Base-by-base conservation (phyloP, 2,329 filamentous ascomycete genomes). In the Cytospora paraplurivora region DNA sequence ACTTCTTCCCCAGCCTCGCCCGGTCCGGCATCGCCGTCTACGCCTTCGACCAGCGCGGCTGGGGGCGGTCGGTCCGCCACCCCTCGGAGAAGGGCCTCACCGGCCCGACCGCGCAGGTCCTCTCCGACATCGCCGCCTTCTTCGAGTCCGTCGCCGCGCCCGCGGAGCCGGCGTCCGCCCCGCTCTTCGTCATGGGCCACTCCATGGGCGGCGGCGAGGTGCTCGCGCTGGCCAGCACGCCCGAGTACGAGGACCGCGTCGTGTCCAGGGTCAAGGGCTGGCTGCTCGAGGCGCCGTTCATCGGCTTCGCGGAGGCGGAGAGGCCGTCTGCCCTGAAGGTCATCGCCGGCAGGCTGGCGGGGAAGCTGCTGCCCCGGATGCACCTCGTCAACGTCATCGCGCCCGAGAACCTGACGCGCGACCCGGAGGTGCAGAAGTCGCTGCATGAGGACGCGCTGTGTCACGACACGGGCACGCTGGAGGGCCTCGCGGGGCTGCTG, bases 161-260 rank as follows among this genome's bases (percentile, higher is more conserved):
- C 11, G 74, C 71, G 6, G 65, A 71, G 44, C 69, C 73, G 33
- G 66, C 75, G 32, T 71, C 76, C 4, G 77, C 80, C 41, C 92
- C 92, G 0, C 72, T 96, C 17, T 97, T 97, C 76, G 82, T 97
- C 21, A 87, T 95, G 80, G 93, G 93, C 59, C 92, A 97, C 76
- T 93, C 89, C 27, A 97, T 97, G 92, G 93, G 93, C 68, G 93
- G 93, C 64, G 91, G 87, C 32, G 84, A 96, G 76, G 84, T 88
- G 7, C 78, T 96, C 10, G 87, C 85, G 51, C 74, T 89, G 27
- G 82, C 82, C 32, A 81, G 78, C 62, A 78, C 82, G 60, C 74
- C 80, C 0, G 65, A 74, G 62, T 82, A 86, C 72, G 76, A 77
- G 51, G 82, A 85, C 17, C 73, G 47, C 52, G 50, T 91, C 13